Evolutionary conservation across 129 eudicot species (phyloP).

Genomic region (Flaveria robusta): DNA sequence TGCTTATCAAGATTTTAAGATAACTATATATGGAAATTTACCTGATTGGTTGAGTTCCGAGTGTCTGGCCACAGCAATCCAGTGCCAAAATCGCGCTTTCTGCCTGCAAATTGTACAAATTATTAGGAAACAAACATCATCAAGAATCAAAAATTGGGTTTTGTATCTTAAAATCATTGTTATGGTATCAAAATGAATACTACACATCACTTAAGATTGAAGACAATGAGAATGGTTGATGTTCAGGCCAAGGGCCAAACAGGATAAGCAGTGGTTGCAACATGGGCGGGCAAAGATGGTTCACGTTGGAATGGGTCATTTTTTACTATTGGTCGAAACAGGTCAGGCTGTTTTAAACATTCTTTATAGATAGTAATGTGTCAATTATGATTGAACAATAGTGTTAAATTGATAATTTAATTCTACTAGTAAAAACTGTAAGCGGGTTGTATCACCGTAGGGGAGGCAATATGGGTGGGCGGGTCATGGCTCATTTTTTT

Average conservation of each 20-base stretch:
- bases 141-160: not conserved
- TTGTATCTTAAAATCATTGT: not conserved
- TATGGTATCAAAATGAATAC: not conserved
- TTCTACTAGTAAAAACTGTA: not conserved
- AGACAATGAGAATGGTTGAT: not conserved
- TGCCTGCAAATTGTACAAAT: conserved; percentile 52
- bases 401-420: not conserved
- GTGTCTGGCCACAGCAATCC: conserved; percentile 81
- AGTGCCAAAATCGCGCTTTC: conserved; percentile 91
- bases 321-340: not conserved
- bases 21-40: conserved; percentile 8
- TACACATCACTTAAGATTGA: not conserved
- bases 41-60: conserved; percentile 93
- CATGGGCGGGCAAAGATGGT: not conserved
- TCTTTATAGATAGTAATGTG: not conserved
- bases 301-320: not conserved
- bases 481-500: not conserved
- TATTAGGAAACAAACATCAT: not conserved
- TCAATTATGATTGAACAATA: not conserved
- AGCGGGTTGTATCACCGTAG: not conserved
- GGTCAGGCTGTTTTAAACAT: not conserved
- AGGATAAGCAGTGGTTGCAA: too few relatives aligned
- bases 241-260: too few relatives aligned
- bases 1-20: conserved; percentile 4
- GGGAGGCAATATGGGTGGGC: not conserved